Base-by-base conservation (phyloP, 345 rosid species). In the Fremontodendron californicum region DNA sequence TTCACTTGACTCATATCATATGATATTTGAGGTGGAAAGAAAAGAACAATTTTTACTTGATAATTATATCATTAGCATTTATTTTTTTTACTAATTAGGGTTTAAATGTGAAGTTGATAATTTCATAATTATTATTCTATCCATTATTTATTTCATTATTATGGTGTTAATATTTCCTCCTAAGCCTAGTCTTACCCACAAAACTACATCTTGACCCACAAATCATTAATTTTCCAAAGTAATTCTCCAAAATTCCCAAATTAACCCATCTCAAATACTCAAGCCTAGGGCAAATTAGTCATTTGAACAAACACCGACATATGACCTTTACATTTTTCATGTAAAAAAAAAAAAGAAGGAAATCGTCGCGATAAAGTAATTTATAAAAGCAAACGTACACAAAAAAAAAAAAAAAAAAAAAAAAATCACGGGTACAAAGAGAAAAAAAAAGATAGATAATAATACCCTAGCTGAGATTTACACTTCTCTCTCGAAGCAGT, bases 391-490 rank as follows among this genome's bases (percentile, higher is more conserved):
- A 57, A 57, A 43, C n/a, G 51, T 55, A 55, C 61, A 3, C 1
- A 3, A 3, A 3, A 33, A 11, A 25, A 57, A 58, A 25, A 12
- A 58, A 0, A 11, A 12, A 0, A n/a, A n/a, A n/a, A n/a, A n/a
- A n/a, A n/a, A n/a, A n/a, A n/a, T n/a, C n/a, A n/a, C n/a, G n/a
- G n/a, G n/a, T n/a, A n/a, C n/a, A n/a, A 4, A 25, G 16, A 25
- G 21, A 29, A n/a, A 45, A 5, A 18, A 5, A 49, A 11, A 5
- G 19, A 29, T 9, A 49, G 75, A 51, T 18, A 19, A 33, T 71
- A 71, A 33, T 31, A 71, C 60, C 75, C 75, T 71, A 71, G 61
- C 9, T 33, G 27, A 49, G 61, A 71, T 49, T 71, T 71, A 1
- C 35, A 27, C 21, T 1, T 60, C 5, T 37, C 3, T 23, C 25